Conservation (phyloP, 2,329 filamentous ascomycete species). For the Didymella glomerata region DNA sequence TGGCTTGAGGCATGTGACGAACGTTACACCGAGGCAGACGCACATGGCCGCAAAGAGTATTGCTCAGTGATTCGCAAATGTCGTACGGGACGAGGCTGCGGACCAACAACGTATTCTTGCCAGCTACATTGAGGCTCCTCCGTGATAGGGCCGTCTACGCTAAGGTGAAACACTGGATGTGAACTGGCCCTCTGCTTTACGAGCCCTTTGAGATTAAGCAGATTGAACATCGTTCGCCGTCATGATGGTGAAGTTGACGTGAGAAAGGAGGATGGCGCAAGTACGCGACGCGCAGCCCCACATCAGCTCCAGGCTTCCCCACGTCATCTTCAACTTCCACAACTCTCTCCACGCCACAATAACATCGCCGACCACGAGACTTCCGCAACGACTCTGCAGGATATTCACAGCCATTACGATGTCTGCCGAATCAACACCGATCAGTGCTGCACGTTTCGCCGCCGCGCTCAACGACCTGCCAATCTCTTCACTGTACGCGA, state of each 20-base stretch:
- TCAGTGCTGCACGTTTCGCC: conserved; percentile 70
- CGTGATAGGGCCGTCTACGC: neutral
- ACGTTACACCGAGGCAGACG: neutral
- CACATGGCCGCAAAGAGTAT: neutral
- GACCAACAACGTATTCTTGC: neutral
- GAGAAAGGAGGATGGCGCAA: neutral
- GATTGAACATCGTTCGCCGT: neutral
- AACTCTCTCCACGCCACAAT: neutral
- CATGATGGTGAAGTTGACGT: neutral
- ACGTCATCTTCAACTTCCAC: conserved; percentile 1
- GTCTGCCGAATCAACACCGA: conserved; percentile 70
- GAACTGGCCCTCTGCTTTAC: neutral
- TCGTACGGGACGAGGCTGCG: neutral
- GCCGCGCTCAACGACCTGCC: conserved; percentile 73
- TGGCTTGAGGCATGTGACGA: neutral
- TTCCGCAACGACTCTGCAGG: neutral
- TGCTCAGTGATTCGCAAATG: neutral
- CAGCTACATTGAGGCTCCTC: neutral
- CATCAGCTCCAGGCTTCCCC: conserved; percentile 10
- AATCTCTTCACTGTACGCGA: conserved; percentile 72
- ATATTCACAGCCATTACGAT: conserved; percentile 52
- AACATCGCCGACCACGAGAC: neutral
- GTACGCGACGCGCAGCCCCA: conserved; percentile 5
- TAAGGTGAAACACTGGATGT: neutral
- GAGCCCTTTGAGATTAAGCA: neutral